A percentile compares a stretch with the other conserved stretches of the same genome.
Evolutionary conservation across 306 rosid species (phyloP).

Genomic region (Cucumis hystrix): DNA sequence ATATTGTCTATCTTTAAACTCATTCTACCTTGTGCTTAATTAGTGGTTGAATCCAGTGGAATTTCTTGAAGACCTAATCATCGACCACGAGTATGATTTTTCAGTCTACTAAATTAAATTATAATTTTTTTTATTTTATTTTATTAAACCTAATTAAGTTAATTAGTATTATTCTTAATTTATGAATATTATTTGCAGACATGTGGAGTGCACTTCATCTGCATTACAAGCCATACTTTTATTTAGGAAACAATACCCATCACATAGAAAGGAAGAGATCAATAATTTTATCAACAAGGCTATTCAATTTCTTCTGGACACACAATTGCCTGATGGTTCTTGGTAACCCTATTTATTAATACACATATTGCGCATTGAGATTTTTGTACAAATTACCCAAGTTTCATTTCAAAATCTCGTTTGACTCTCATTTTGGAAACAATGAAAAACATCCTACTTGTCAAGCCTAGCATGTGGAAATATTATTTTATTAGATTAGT

Average conservation of each 20-base stretch:
- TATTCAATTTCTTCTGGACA: conserved; percentile 17
- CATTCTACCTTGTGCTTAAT: not conserved
- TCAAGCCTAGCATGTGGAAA: no score
- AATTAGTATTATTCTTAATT: not conserved
- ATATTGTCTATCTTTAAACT: no score
- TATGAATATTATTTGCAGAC: conserved; percentile 1
- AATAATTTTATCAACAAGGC: conserved; percentile 24
- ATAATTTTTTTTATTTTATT: no score
- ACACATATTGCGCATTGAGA: no score
- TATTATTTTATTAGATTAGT: no score
- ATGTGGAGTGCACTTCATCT: conserved; percentile 33
- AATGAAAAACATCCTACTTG: no score
- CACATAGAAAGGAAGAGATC: conserved; percentile 23
- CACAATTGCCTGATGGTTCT: conserved; percentile 26
- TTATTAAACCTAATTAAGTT: no score
- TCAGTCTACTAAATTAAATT: no score
- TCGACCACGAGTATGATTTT: conserved; percentile 21
- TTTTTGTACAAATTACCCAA: no score
- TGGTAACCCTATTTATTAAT: conserved; percentile 7
- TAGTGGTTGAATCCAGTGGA: conserved; percentile 39
- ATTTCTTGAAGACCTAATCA: conserved; percentile 22
- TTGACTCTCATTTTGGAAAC: no score
- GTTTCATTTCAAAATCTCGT: no score
- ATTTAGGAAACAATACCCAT: conserved; percentile 24
- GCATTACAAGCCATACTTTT: conserved; percentile 21